These are phyloP conservation scores for Xanthoconium separans DNA, from an alignment of 1,284 basidiomycete species.

Conservation along the genomic window DNA sequence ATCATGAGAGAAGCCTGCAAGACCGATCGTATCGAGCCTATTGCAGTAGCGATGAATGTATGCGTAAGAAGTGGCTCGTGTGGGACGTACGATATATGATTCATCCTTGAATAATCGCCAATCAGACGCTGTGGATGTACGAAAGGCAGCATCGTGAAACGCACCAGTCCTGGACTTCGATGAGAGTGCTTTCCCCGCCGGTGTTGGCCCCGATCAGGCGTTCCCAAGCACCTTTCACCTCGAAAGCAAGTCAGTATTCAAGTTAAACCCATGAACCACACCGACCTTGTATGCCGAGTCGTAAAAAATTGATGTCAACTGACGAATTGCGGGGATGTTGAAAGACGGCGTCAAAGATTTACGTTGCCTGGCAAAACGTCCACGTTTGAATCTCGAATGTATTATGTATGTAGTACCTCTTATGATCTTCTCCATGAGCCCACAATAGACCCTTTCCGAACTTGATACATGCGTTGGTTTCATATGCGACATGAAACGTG, in stretches of 20 bases:
- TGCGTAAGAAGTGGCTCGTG: background rate
- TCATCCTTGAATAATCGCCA: slow-evolving; percentile 38
- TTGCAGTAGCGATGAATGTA: slow-evolving; percentile 36
- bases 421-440: slow-evolving; percentile 18
- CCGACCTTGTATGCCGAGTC: slow-evolving; percentile 47
- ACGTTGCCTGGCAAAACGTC: slow-evolving; percentile 35
- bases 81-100: slow-evolving; percentile 41
- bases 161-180: slow-evolving; percentile 48
- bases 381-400: no score
- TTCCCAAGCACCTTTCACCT: slow-evolving; percentile 52
- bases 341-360: slow-evolving; percentile 16
- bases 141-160: background rate
- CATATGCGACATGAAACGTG: background rate
- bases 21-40: slow-evolving; percentile 33
- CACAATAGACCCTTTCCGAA: slow-evolving; percentile 17
- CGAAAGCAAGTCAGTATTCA: background rate
- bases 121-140: background rate
- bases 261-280: background rate
- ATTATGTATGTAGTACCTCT: slow-evolving; percentile 37
- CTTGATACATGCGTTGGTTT: background rate
- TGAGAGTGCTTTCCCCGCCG: slow-evolving; percentile 32
- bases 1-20: slow-evolving; percentile 48
- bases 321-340: slow-evolving; percentile 5
- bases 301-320: slow-evolving; percentile 9
- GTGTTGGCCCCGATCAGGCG: slow-evolving; percentile 37